phyloP scores from a whole-genome alignment of 768 basidiomycete genomes.

The Lentinula boryana region DNA sequence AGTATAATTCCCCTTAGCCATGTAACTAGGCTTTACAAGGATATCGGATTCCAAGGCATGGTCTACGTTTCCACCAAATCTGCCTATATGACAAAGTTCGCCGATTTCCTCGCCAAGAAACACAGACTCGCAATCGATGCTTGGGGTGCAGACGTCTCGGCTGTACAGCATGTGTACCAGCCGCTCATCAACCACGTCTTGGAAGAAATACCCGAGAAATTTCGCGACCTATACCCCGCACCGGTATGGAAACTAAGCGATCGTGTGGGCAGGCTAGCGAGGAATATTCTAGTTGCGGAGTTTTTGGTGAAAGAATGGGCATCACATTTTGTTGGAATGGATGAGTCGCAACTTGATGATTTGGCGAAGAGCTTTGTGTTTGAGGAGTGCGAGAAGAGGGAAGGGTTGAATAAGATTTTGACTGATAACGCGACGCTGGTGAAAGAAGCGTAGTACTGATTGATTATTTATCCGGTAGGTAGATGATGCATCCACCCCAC shows the following conservation, averaged over 20 bases:
- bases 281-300: slow-evolving; percentile 66
- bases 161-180: slow-evolving; percentile 53
- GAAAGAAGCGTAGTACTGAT: slow-evolving; percentile 12
- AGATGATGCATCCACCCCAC: too few relatives aligned
- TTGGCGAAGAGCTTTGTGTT: slow-evolving; percentile 74
- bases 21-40: slow-evolving; percentile 88
- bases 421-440: slow-evolving; percentile 23
- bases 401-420: slow-evolving; percentile 55
- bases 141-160: slow-evolving; percentile 66
- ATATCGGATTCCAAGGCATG: slow-evolving; percentile 86
- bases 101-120: slow-evolving; percentile 69
- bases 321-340: slow-evolving; percentile 57
- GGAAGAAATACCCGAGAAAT: slow-evolving; percentile 43
- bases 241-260: slow-evolving; percentile 58
- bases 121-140: slow-evolving; percentile 71
- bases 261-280: slow-evolving; percentile 52
- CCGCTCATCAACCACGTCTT: slow-evolving; percentile 61
- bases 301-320: slow-evolving; percentile 73
- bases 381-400: slow-evolving; percentile 62
- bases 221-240: slow-evolving; percentile 52
- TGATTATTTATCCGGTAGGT: too few relatives aligned
- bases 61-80: slow-evolving; percentile 64
- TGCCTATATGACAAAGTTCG: slow-evolving; percentile 66
- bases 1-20: slow-evolving; percentile 42
- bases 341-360: slow-evolving; percentile 55